A percentile compares a stretch with the other conserved stretches of the same genome.
Evolutionary conservation across 352 stramenopile genomes (phyloP).

Genomic region (Blastocystis sp.): DNA sequence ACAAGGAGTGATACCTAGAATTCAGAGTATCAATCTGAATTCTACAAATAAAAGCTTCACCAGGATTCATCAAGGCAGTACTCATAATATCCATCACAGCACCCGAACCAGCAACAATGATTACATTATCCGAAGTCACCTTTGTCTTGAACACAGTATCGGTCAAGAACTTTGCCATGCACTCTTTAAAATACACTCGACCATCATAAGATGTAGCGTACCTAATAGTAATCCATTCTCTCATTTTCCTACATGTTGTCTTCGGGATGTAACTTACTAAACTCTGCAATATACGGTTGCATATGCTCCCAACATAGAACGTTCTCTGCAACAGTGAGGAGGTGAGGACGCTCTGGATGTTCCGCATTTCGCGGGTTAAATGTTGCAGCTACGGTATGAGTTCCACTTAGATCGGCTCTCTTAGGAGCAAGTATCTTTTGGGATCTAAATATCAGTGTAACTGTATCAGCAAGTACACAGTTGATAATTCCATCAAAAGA

Average conservation of each 20-base stretch:
- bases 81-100: conserved; percentile 59
- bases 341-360: conserved; percentile 1
- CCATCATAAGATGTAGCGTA: conserved; percentile 36
- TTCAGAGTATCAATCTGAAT: not conserved
- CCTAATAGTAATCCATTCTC: not conserved
- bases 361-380: not conserved
- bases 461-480: not conserved
- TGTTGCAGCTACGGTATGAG: not conserved
- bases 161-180: conserved; percentile 12
- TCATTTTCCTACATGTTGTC: conserved; percentile 25
- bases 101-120: conserved; percentile 16
- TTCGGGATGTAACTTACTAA: conserved; percentile 1
- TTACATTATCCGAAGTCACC: not conserved
- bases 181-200: conserved; percentile 49
- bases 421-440: conserved; percentile 44
- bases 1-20: conserved; percentile 54
- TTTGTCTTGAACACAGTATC: not conserved
- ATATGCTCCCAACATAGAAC: conserved; percentile 54
- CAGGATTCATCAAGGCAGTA: conserved; percentile 39
- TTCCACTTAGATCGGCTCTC: conserved; percentile 14
- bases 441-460: not conserved
- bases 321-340: conserved; percentile 59
- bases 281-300: conserved; percentile 23
- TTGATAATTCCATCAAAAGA: conserved; percentile 21
- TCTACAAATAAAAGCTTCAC: conserved; percentile 55